Evolutionary conservation across 495 filamentous ascomycete species (phyloP), one percentile per base, ranked within the genome.

Genomic region (Hapsidospora chrysogenum): DNA sequence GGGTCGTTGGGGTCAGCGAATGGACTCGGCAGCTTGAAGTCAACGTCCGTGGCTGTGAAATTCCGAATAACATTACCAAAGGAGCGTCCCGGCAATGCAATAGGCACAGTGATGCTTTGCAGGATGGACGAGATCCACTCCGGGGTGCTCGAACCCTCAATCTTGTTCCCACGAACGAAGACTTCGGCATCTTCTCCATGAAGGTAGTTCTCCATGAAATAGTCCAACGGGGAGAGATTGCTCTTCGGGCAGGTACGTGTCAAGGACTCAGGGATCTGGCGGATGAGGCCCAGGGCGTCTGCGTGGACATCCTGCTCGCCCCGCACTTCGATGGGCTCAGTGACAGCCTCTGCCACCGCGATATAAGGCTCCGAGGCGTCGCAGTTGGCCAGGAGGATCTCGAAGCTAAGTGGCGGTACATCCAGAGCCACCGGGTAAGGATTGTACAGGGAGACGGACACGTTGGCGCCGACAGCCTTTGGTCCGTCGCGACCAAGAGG

Each of bases 21-120:
- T 10, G 77, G 78, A 45, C 81, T 64, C 1, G 89, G 89, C 29
- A 97, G 57, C 19, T 63, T 70, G 52, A 97, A 89, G 44, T 85
- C 72, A 7, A 87, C 82, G 50, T 93, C 69, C 2, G 73, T 68
- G 45, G 94, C 61, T 21, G 80, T 78, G 51, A 97, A 92, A 36
- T 84, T 85, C 38, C 74, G 76, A 50, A 97, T 76, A 14, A 92
- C 49, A 42, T 80, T 72, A 34, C 81, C 84, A 43, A 95, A 70
- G 2, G 72, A 70, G 37, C 76, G 70, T 13, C 84, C 85, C 0
- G 82, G 80, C 32, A 95, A 81, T 6, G 81, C 74, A 25, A 94
- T 60, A 2, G 86, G 87, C 6, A 97, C 64, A 3, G 78, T 85
- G 44, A 95, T 67, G 46, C 76, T 84, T 31, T 72, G 74, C 14